phyloP scores from a whole-genome alignment of 306 rosid genomes.

The Corylus americana region DNA sequence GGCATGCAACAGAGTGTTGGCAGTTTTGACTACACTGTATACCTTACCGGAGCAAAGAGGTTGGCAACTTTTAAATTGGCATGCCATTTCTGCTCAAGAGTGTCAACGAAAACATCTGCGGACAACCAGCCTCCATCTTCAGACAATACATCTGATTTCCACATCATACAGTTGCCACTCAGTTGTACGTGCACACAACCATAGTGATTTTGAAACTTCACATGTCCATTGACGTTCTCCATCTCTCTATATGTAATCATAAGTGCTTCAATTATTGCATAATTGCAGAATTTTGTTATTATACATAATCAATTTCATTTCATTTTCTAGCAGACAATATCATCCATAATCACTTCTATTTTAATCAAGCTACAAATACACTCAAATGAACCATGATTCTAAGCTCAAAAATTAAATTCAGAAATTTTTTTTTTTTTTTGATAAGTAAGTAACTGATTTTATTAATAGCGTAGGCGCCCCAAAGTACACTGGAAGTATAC shows the following conservation, averaged over 20 bases:
- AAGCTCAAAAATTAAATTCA: background rate
- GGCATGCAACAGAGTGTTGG: constrained; percentile 3
- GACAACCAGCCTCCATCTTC: constrained; percentile 96
- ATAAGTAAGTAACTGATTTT: too few species aligned
- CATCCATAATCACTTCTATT: background rate
- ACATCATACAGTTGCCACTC: constrained; percentile 83
- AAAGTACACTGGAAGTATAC: too few species aligned
- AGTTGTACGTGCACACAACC: constrained; percentile 65
- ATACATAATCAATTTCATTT: background rate
- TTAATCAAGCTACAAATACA: background rate
- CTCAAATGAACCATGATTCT: background rate
- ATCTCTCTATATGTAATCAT: constrained; percentile 59
- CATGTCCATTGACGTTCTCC: constrained; percentile 79
- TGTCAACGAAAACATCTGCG: constrained; percentile 78
- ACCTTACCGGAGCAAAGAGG: constrained; percentile 87
- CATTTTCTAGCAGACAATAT: background rate
- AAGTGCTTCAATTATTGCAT: background rate
- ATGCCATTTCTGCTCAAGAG: constrained; percentile 83
- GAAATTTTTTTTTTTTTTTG: background rate
- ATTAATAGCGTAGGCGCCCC: too few species aligned
- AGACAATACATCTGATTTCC: constrained; percentile 69
- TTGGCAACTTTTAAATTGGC: constrained; percentile 72
- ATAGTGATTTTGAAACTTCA: constrained; percentile 75
- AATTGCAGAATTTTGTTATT: background rate
- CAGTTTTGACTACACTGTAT: constrained; percentile 21